Conservation (phyloP, 768 basidiomycete species). For the Xerocomellus intermedius region DNA sequence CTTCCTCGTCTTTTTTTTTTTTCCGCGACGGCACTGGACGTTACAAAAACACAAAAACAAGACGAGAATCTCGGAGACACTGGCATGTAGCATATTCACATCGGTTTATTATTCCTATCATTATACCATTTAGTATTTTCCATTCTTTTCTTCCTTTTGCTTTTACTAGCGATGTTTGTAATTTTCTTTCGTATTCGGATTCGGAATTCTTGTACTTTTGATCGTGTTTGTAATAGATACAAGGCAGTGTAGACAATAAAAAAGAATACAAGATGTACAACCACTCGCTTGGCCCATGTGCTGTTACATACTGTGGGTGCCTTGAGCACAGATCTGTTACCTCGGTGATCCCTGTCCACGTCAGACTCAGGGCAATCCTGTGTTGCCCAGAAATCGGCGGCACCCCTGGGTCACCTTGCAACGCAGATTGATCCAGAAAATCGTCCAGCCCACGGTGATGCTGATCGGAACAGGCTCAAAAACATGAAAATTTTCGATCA, state of each 20-base stretch:
- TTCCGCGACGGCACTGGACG: conserved; percentile 5
- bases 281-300: not conserved
- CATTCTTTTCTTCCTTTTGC: not conserved
- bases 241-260: conserved; percentile 15
- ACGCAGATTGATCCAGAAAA: not conserved
- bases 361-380: not conserved
- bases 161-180: not conserved
- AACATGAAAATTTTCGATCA: not conserved
- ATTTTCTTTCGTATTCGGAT: conserved; percentile 4
- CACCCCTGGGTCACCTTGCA: not conserved
- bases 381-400: not conserved
- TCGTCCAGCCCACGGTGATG: not conserved
- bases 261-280: conserved; percentile 9
- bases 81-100: conserved; percentile 24
- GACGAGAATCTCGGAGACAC: conserved; percentile 10
- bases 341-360: not conserved
- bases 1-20: not conserved
- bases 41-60: conserved; percentile 19
- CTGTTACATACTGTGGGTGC: not conserved
- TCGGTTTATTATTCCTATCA: conserved; percentile 21
- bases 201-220: not conserved
- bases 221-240: conserved; percentile 16
- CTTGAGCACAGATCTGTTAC: conserved; percentile 4
- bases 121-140: conserved; percentile 19
- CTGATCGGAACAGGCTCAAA: no score